Conservation (phyloP, 2,329 filamentous ascomycete species). For the Sporothrix schenckii region DNA sequence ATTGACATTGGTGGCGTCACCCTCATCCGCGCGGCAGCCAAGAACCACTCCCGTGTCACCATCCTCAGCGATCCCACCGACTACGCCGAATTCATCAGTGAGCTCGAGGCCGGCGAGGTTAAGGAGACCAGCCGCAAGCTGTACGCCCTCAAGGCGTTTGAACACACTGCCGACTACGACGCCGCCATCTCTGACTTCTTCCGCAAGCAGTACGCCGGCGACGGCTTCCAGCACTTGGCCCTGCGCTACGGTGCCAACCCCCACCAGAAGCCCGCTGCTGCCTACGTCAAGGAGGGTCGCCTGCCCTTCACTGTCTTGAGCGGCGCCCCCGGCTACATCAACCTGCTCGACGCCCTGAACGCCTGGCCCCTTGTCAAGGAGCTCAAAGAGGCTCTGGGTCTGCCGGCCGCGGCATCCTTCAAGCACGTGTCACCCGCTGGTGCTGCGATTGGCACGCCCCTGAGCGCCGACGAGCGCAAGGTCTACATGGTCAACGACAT, state of each 20-base stretch:
- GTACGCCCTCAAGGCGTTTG: constrained; percentile 96
- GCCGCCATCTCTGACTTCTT: constrained; percentile 94
- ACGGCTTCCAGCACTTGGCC: constrained; percentile 78
- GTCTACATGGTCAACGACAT: constrained; percentile 99
- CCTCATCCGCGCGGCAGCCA: constrained; percentile 91
- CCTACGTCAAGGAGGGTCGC: constrained; percentile 70
- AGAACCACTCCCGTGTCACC: constrained; percentile 95
- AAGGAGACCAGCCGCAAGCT: constrained; percentile 80
- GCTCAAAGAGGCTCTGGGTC: constrained; percentile 82
- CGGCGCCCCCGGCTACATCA: constrained; percentile 94
- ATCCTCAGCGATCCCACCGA: constrained; percentile 93
- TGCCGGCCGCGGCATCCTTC: constrained; percentile 93
- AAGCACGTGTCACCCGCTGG: constrained; percentile 98
- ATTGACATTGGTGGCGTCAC: constrained; percentile 98
- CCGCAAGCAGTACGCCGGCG: constrained; percentile 90
- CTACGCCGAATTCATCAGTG: constrained; percentile 90
- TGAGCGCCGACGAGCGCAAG: constrained; percentile 86
- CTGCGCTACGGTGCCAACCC: constrained; percentile 97
- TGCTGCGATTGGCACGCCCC: constrained; percentile 86
- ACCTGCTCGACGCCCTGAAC: constrained; percentile 93
- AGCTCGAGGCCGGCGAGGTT: constrained; percentile 85
- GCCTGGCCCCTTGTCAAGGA: constrained; percentile 97
- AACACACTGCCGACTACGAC: constrained; percentile 97
- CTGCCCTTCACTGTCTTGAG: constrained; percentile 94
- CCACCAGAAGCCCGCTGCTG: constrained; percentile 94